These are phyloP conservation scores for Aegilops bicornis DNA, from an alignment of 176 grass and related monocot species.

Conservation along the genomic window DNA sequence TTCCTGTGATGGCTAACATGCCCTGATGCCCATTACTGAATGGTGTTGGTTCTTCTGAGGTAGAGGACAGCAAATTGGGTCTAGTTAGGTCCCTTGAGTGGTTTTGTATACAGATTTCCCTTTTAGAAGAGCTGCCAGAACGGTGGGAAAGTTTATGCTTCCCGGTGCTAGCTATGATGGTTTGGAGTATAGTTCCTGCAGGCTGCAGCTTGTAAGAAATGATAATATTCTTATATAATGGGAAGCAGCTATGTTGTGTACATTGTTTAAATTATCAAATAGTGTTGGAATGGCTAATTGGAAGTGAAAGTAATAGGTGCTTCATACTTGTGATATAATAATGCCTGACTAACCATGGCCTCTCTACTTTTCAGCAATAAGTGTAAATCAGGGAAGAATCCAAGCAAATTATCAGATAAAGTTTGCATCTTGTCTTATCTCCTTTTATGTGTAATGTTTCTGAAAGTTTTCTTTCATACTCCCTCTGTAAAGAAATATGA, in stretches of 20 bases:
- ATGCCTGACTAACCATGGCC: neutral
- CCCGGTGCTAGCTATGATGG: neutral
- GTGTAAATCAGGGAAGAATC: neutral
- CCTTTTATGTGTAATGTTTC: neutral
- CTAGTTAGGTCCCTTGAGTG: conserved; percentile 6
- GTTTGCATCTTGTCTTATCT: neutral
- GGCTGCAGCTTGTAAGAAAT: conserved; percentile 1
- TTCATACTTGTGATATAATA: neutral
- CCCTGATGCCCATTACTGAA: neutral
- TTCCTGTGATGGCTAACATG: conserved; percentile 23
- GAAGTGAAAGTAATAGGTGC: neutral
- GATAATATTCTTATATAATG: conserved; percentile 15
- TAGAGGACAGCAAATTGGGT: neutral
- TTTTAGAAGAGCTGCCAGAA: neutral
- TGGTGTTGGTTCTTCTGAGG: conserved; percentile 7
- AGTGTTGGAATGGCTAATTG: neutral
- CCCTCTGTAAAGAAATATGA: too few relatives aligned
- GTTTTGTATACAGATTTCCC: conserved; percentile 2
- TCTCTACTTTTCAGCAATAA: neutral
- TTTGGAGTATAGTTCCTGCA: conserved; percentile 11
- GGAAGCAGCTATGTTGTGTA: conserved; percentile 15
- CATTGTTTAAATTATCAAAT: conserved; percentile 25
- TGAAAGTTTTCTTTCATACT: neutral
- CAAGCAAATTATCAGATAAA: neutral
- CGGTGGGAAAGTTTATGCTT: neutral